Evolutionary conservation across 768 basidiomycete species (phyloP).

Genomic region (Grammothele lineata): DNA sequence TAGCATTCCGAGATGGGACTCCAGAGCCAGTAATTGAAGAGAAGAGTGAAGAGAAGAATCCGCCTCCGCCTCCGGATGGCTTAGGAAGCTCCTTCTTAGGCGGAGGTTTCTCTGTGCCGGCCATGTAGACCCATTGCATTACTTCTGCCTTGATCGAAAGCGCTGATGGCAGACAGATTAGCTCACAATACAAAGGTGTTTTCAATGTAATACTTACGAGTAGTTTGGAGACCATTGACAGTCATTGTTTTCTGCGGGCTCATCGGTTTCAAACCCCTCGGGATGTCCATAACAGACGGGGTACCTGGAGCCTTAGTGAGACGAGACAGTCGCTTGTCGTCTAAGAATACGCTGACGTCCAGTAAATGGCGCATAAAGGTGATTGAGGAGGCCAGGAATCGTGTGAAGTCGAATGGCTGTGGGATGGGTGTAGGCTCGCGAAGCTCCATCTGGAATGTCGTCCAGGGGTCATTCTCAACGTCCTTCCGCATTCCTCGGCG

Average conservation of each 20-base stretch:
- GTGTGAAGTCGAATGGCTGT: slow-evolving; percentile 78
- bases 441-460: slow-evolving; percentile 85
- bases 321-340: slow-evolving; percentile 67
- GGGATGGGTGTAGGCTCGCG: slow-evolving; percentile 80
- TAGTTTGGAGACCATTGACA: slow-evolving; percentile 57
- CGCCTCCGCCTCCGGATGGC: slow-evolving; percentile 14
- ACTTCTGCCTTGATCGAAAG: slow-evolving; percentile 78
- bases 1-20: slow-evolving; percentile 28
- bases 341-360: slow-evolving; percentile 77
- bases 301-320: slow-evolving; percentile 59
- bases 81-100: slow-evolving; percentile 28
- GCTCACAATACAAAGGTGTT: slow-evolving; percentile 4
- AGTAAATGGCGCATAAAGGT: slow-evolving; percentile 86
- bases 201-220: slow-evolving; percentile 40
- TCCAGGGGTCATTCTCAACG: slow-evolving; percentile 51
- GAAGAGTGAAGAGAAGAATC: slow-evolving; percentile 39
- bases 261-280: slow-evolving; percentile 49
- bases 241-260: slow-evolving; percentile 66
- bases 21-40: slow-evolving; percentile 26
- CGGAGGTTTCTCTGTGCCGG: slow-evolving; percentile 56
- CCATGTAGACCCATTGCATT: slow-evolving; percentile 73
- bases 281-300: slow-evolving; percentile 47
- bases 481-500: slow-evolving; percentile 65
- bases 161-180: neutral
- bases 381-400: slow-evolving; percentile 87